Base-by-base conservation (phyloP, 495 filamentous ascomycete species). In the Amorphotheca resinae region DNA sequence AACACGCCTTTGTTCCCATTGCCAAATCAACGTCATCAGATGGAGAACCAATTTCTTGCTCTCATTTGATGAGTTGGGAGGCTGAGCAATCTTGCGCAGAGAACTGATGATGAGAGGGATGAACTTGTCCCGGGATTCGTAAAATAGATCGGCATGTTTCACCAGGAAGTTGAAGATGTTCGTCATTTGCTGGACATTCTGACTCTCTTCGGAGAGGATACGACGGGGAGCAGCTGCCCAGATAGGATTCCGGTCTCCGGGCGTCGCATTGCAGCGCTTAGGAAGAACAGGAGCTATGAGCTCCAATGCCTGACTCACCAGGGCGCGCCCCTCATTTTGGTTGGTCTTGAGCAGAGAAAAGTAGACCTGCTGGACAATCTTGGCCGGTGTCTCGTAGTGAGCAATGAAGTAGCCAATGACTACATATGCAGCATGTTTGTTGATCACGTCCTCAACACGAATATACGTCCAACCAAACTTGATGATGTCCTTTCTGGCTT, bases 391-490 rank as follows among this genome's bases (percentile, higher is more conserved):
- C 53, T 99, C 93, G 52, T 93, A 99, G 49, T 91, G 82, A 0
- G 86, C 84, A 48, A 96, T 95, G 67, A 99, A 99, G 61, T 94
- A 96, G 7, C 83, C 88, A 49, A 96, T 93, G 2, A 96, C 73
- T 9, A 95, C 88, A 56, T 99, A 96, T 5, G 93, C 89, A 15
- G 88, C 93, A 59, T 96, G 87, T 57, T 99, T 99, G 66, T 96
- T 96, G 67, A 99, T 95, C 47, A 93, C 84, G 59, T 99, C 93
- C 58, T 99, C 93, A 17, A 99, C 76, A 14, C 85, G 79, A 44
- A 96, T 96, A 56, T 91, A 96, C 21, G 87, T 95, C 93, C 93
- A 99, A 3, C 86, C 87, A 59, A 95, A 96, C 60, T 95, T 95
- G 54, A 99, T 96, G 45, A 99, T 85, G 48, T 99, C 93, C 60